Percentiles rank a stretch among this genome's conserved stretches.
These are phyloP conservation scores for Viridothelium virens DNA, from an alignment of 495 filamentous ascomycete genomes.

Conservation along the genomic window DNA sequence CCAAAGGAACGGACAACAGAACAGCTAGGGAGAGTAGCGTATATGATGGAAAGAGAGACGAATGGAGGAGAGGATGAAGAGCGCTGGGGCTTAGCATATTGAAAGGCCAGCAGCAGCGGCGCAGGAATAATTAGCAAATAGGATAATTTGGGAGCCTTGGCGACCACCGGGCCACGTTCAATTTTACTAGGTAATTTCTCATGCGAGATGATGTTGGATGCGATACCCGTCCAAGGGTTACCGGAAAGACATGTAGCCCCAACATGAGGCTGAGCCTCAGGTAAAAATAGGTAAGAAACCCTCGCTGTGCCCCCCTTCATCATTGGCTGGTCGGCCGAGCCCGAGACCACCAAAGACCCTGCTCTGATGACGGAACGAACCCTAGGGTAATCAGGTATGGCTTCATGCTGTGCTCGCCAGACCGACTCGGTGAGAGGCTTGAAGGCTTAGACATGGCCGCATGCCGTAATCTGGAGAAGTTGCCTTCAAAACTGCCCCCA, in stretches of 20 bases:
- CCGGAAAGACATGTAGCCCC: conserved; percentile 9
- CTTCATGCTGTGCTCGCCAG: no score
- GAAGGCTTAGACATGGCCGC: no score
- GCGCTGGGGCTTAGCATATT: conserved; percentile 5
- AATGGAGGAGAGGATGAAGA: neutral
- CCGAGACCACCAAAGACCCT: no score
- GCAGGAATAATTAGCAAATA: conserved; percentile 7
- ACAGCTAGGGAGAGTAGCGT: neutral
- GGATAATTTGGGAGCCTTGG: neutral
- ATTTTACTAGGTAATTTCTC: neutral
- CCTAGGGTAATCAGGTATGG: no score
- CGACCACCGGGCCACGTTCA: neutral
- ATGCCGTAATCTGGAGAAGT: no score
- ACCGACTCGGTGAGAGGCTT: no score
- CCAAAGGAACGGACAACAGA: neutral
- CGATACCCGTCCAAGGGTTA: neutral
- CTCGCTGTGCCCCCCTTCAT: no score
- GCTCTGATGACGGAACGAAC: no score
- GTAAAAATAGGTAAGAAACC: neutral
- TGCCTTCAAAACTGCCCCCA: no score
- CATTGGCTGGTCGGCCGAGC: no score
- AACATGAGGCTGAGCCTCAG: neutral
- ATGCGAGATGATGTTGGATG: neutral
- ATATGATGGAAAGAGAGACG: neutral
- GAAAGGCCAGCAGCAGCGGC: neutral